Conservation (phyloP, 129 eudicot species). For the Chrysanthemum lavandulifolium region DNA sequence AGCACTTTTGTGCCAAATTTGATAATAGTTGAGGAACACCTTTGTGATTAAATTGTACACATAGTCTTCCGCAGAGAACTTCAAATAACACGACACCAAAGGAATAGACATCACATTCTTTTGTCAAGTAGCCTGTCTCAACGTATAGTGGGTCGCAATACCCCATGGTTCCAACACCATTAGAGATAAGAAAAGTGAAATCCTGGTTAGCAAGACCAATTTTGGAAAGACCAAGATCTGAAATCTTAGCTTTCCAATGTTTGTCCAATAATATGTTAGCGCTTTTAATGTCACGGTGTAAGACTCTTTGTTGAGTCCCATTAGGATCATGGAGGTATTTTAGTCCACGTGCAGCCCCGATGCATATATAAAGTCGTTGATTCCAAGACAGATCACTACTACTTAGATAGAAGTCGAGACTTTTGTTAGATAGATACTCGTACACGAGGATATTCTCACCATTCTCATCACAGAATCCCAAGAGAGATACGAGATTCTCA, state of each 20-base stretch:
- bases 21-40: not conserved
- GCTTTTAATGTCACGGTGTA: conserved; percentile 1
- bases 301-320: conserved; percentile 1
- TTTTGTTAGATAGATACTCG: not conserved
- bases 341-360: conserved; percentile 1
- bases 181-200: not conserved
- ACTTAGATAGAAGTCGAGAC: conserved; percentile 1
- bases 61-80: conserved; percentile 2
- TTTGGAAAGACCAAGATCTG: not conserved
- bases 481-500: not conserved
- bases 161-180: not conserved
- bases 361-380: not conserved
- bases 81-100: not conserved
- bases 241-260: not conserved
- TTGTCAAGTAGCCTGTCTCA: not conserved
- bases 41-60: not conserved
- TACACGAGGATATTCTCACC: conserved; percentile 2
- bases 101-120: not conserved
- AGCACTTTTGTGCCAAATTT: not conserved
- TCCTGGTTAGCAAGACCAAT: not conserved
- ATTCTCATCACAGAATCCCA: not conserved
- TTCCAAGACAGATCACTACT: not conserved
- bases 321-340: not conserved
- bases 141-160: not conserved
- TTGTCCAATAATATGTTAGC: not conserved